Base-by-base conservation (phyloP, 495 filamentous ascomycete genomes). In the Daldinia caldariorum region DNA sequence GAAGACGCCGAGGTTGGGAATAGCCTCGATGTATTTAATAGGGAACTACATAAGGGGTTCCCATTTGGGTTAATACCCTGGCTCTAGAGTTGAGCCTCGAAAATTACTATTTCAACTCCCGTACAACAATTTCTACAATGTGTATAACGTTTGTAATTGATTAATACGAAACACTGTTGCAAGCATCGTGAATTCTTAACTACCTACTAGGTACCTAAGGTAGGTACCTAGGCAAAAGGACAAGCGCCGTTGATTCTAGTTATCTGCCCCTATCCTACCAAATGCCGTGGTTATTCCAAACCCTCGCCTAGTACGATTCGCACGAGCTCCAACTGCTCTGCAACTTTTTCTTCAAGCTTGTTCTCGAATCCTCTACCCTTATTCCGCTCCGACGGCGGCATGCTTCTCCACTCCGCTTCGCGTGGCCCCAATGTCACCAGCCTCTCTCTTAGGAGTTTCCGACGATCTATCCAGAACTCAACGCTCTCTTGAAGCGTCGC, bases 401-500 rank as follows among this genome's bases (percentile, higher is more conserved):
- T 83, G 43, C 81, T 85, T 43, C 82, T 78, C 86, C 89, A 85
- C 65, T 84, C 87, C n/a, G 81, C 80, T 78, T 97, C 94, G 69
- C 89, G 83, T 67, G 88, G 86, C 39, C 81, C 89, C 34, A 88
- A 83, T n/a, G 93, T 88, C 66, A 92, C 81, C 45, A 97, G 84
- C 61, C 90, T 84, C 34, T 90, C 86, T 38, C 90, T 81, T 61
- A 97, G 78, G 38, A 84, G 78, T 63, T 82, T 81, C 53, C 85
- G 81, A 20, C 89, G 84, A 43, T 84, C 81, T 61, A 97, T 77
- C 81, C 91, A 90, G 57, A 86, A 89, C 64, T 94, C 91, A 43
- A 94, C 87, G 71, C 94, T 91, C 75, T 95, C 93, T 72, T 89
- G 86, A 61, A 93, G 84, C 26, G 83, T 81, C 10, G 77, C 81